Base-by-base conservation (phyloP, 441 rosid species). In the Cnidoscolus chayamansa region DNA sequence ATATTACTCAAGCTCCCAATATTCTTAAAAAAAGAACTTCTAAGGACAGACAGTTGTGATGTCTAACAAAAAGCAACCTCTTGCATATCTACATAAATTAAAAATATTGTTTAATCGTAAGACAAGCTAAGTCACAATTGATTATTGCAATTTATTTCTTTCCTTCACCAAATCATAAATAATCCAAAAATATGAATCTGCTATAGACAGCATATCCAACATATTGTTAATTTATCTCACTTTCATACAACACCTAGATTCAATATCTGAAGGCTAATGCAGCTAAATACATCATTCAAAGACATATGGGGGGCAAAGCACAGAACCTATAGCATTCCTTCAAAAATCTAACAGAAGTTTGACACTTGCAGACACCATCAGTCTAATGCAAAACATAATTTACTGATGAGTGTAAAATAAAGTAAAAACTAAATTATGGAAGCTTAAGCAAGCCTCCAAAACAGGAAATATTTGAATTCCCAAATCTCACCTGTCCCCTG, bases 401-500 rank as follows among this genome's bases (percentile, higher is more conserved):
- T 12, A 37, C 10, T 7, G 12, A 55, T 10, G 54, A 37, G 40
- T 30, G 13, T 40, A 43, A 55, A 48, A 20, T 58, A 58, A 58
- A 7, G 48, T 60, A 59, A 60, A 3, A 47, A 49, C 47, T 30
- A 12, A n/a, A 50, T 51, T 13, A 61, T 50, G 13, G 30, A 49
- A 51, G 17, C 54, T 32, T 6, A 63, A 35, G 47, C 47, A 60
- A 57, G 20, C 50, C 35, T 49, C 40, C 58, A 10, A 32, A 60
- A 25, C 63, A 40, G 60, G 10, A 54, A 68, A 66, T 1, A n/a
- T 37, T 47, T 49, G 16, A 20, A 51, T 74, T 32, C 70, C 48
- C 59, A 37, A 65, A 81, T 83, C 88, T 84, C 81, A 94, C 99
- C 89, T 94, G 99, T 37, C 97, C 99, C 72, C 97, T 84, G 84